A percentile compares a stretch with the other conserved stretches of the same genome.
Evolutionary conservation across 768 basidiomycete species (phyloP).

Genomic region (Pulveroboletus sp.): DNA sequence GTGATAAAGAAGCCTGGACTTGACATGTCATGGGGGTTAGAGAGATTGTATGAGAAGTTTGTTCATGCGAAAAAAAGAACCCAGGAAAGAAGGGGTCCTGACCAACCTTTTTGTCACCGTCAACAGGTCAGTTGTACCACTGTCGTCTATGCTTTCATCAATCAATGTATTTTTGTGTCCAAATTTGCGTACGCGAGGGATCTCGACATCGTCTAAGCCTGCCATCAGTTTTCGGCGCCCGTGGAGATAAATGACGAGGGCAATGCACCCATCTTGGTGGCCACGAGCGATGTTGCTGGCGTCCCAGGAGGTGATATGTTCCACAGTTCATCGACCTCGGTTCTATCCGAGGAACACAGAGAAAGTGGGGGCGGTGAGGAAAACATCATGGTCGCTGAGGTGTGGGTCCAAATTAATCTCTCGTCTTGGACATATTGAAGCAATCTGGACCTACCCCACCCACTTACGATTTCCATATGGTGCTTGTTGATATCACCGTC

Average conservation of each 20-base stretch:
- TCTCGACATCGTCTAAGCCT: conserved; percentile 43
- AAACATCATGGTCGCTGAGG: conserved; percentile 33
- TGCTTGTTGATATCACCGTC: conserved; percentile 42
- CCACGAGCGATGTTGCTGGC: conserved; percentile 35
- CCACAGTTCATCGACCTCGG: conserved; percentile 52
- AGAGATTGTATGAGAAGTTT: conserved; percentile 16
- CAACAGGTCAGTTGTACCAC: conserved; percentile 9
- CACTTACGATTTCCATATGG: conserved; percentile 57
- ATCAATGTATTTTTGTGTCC: conserved; percentile 28
- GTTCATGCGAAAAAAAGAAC: conserved; percentile 17
- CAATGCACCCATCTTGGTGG: conserved; percentile 48
- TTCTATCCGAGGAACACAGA: conserved; percentile 32
- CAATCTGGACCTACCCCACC: conserved; percentile 50
- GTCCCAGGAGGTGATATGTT: conserved; percentile 44
- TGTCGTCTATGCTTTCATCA: conserved; percentile 1
- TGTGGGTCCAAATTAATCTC: conserved; percentile 5
- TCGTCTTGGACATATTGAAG: background rate
- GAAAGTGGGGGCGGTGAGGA: conserved; percentile 39
- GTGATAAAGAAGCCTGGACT: conserved; percentile 32
- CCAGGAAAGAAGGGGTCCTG: conserved; percentile 5
- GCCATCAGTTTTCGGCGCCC: conserved; percentile 2
- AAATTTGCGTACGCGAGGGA: conserved; percentile 49
- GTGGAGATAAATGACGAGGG: background rate
- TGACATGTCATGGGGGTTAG: conserved; percentile 25
- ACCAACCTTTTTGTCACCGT: conserved; percentile 22